Conservation (phyloP, 1,284 basidiomycete species). For the Pseudozyma sp. region DNA sequence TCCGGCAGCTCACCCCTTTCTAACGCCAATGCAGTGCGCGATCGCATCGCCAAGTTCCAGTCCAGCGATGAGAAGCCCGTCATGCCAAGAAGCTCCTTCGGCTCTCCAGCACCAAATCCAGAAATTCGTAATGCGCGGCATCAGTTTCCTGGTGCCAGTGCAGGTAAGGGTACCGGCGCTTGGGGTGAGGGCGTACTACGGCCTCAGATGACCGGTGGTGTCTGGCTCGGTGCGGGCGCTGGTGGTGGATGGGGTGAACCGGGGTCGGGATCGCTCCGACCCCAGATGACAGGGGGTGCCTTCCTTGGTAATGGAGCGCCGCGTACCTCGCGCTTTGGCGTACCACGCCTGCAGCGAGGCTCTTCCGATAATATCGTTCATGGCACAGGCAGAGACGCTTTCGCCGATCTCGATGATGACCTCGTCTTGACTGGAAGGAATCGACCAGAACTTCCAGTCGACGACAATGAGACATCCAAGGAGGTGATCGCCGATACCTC, state of each 20-base stretch:
- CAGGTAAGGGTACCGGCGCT: slow-evolving; percentile 49
- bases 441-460: slow-evolving; percentile 11
- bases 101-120: slow-evolving; percentile 58
- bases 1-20: slow-evolving; percentile 22
- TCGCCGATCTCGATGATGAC: slow-evolving; percentile 60
- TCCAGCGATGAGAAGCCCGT: slow-evolving; percentile 53
- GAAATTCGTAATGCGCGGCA: slow-evolving; percentile 44
- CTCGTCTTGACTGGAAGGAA: slow-evolving; percentile 40
- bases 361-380: slow-evolving; percentile 44
- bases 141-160: slow-evolving; percentile 51
- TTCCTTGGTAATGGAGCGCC: slow-evolving; percentile 40
- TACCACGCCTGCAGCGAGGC: slow-evolving; percentile 30
- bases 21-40: slow-evolving; percentile 47
- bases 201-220: slow-evolving; percentile 63
- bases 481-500: slow-evolving; percentile 8
- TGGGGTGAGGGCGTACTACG: slow-evolving; percentile 60
- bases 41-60: slow-evolving; percentile 62
- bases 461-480: slow-evolving; percentile 4
- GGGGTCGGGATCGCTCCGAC: slow-evolving; percentile 36
- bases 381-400: slow-evolving; percentile 50
- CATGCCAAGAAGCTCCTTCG: slow-evolving; percentile 61
- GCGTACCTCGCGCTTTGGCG: slow-evolving; percentile 30
- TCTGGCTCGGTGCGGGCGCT: slow-evolving; percentile 54
- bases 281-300: slow-evolving; percentile 59
- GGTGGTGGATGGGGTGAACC: slow-evolving; percentile 52